Evolutionary conservation across 1,139 yeast species (phyloP).

Genomic region (Geotrichum australiense): DNA sequence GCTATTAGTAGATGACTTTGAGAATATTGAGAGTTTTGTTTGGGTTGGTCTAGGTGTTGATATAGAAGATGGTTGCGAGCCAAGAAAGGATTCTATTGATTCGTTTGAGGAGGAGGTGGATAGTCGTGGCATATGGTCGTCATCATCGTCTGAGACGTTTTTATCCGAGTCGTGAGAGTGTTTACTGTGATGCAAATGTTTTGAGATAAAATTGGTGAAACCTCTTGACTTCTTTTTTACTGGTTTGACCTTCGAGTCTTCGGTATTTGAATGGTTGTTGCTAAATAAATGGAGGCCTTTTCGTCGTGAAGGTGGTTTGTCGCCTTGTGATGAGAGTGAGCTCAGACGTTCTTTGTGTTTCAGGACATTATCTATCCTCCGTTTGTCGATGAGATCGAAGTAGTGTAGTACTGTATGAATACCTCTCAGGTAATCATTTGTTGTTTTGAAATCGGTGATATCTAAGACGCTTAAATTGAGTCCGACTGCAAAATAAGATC

Average conservation of each 20-base stretch:
- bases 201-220: too few relatives aligned
- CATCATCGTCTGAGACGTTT: background rate
- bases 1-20: background rate
- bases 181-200: slow-evolving; percentile 1
- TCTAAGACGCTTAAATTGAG: slow-evolving; percentile 8
- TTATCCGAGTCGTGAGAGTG: background rate
- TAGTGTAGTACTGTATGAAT: slow-evolving; percentile 4
- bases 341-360: background rate
- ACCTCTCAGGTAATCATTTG: slow-evolving; percentile 3
- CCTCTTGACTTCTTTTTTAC: too few relatives aligned
- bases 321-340: too few relatives aligned
- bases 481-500: slow-evolving; percentile 12
- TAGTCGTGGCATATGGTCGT: background rate
- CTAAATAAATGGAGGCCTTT: too few relatives aligned
- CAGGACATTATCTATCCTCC: background rate
- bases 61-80: background rate
- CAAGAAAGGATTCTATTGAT: slow-evolving; percentile 3
- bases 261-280: too few relatives aligned
- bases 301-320: too few relatives aligned
- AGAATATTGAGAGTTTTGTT: background rate
- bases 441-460: background rate
- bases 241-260: too few relatives aligned
- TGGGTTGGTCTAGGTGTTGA: background rate
- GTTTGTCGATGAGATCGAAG: slow-evolving; percentile 8
- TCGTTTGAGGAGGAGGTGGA: background rate